phyloP scores from a whole-genome alignment of 179 eudicot species.

The Beta macrorhiza region DNA sequence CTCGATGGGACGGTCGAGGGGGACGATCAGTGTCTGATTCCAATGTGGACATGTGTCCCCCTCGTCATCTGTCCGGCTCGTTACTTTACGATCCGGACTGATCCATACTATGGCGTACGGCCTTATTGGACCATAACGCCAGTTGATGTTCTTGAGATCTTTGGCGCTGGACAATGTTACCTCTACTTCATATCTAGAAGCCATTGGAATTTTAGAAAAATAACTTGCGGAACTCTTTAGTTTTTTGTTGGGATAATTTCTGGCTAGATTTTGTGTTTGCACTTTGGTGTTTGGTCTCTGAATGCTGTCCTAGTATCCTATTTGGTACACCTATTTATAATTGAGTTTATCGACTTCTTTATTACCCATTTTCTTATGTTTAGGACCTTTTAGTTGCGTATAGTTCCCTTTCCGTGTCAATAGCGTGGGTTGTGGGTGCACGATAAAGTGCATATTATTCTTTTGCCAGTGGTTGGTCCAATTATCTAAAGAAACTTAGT shows the following conservation, averaged over 20 bases:
- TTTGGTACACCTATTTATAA: not conserved
- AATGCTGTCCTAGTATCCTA: too few relatives aligned
- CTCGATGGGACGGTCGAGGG: conserved; percentile 49
- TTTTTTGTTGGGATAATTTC: not conserved
- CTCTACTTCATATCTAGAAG: conserved; percentile 52
- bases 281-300: not conserved
- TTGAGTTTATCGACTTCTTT: not conserved
- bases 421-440: conserved; percentile 1
- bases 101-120: conserved; percentile 85
- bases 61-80: conserved; percentile 56
- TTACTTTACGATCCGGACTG: conserved; percentile 50
- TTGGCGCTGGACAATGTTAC: conserved; percentile 58
- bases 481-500: too few relatives aligned
- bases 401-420: not conserved
- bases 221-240: not conserved
- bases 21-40: conserved; percentile 51
- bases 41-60: conserved; percentile 69
- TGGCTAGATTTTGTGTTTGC: not conserved
- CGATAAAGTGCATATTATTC: not conserved
- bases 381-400: too few relatives aligned
- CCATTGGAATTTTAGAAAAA: conserved; percentile 13
- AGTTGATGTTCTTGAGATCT: conserved; percentile 80
- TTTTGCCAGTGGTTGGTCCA: too few relatives aligned
- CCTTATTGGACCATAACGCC: conserved; percentile 68
- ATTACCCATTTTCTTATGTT: not conserved